phyloP scores from a whole-genome alignment of 176 grass and related monocot genomes.

The Elaeis guineensis region DNA sequence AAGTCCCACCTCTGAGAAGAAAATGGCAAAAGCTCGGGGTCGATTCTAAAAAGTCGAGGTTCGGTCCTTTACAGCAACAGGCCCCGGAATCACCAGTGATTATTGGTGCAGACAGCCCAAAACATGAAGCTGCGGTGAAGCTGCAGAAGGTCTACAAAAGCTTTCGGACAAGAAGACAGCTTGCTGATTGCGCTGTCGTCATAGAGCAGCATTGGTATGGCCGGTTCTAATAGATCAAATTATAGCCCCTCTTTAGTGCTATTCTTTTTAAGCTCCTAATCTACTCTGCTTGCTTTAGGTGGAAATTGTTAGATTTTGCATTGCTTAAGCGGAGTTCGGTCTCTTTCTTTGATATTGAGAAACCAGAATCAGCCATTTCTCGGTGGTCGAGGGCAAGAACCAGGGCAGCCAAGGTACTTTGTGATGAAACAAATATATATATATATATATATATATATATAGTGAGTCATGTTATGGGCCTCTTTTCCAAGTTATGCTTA shows the following conservation, averaged over 20 bases:
- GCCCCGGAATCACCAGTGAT: not conserved
- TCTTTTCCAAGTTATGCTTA: too few relatives aligned
- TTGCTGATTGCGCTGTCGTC: slow-evolving; percentile 76
- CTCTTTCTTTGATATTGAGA: slow-evolving; percentile 77
- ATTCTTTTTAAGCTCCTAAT: too few relatives aligned
- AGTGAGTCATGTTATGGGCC: too few relatives aligned
- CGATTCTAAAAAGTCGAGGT: slow-evolving; percentile 26
- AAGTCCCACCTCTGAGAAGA: slow-evolving; percentile 14
- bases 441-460: too few relatives aligned
- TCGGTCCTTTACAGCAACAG: slow-evolving; percentile 22
- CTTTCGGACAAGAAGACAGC: slow-evolving; percentile 84
- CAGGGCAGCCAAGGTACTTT: slow-evolving; percentile 54
- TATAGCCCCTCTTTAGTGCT: too few relatives aligned
- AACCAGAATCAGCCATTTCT: slow-evolving; percentile 62
- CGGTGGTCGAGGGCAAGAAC: slow-evolving; percentile 70
- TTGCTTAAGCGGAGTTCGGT: slow-evolving; percentile 70
- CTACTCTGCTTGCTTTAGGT: slow-evolving; percentile 17
- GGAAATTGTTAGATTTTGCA: slow-evolving; percentile 81
- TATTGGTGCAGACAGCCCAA: slow-evolving; percentile 33
- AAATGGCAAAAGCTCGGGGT: not conserved
- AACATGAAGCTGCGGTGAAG: slow-evolving; percentile 61
- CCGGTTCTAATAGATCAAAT: too few relatives aligned
- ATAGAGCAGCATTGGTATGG: slow-evolving; percentile 72
- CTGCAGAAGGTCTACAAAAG: slow-evolving; percentile 96
- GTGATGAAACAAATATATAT: too few relatives aligned